Percentiles rank a stretch among this genome's conserved stretches.
Evolutionary conservation across 768 basidiomycete species (phyloP).

Genomic region (Mycena alexandri): DNA sequence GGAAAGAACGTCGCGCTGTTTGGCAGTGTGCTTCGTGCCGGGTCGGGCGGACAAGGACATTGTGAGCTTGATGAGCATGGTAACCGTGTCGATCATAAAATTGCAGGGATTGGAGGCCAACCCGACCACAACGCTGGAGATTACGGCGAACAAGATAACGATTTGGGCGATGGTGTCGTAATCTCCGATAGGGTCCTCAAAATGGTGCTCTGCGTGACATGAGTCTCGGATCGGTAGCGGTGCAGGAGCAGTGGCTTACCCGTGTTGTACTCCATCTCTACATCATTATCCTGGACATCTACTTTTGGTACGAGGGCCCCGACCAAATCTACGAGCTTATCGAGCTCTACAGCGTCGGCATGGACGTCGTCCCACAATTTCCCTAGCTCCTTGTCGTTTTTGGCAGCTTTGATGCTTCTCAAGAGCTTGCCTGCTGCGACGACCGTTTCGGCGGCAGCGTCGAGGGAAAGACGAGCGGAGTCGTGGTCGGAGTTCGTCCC

Average conservation of each 20-base stretch:
- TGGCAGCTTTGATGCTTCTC: slow-evolving; percentile 26
- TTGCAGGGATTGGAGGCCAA: slow-evolving; percentile 31
- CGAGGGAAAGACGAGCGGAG: slow-evolving; percentile 22
- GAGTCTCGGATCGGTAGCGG: background rate
- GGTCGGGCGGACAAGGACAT: slow-evolving; percentile 27
- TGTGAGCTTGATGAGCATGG: slow-evolving; percentile 32
- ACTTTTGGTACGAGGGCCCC: slow-evolving; percentile 25
- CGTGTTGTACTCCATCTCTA: slow-evolving; percentile 16
- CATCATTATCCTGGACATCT: slow-evolving; percentile 15
- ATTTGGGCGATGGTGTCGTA: slow-evolving; percentile 30
- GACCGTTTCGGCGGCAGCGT: slow-evolving; percentile 29
- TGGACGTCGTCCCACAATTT: slow-evolving; percentile 25
- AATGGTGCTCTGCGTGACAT: slow-evolving; percentile 33
- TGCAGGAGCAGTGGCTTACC: slow-evolving; percentile 22
- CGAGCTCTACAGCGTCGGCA: slow-evolving; percentile 25
- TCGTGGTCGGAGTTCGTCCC: slow-evolving; percentile 22
- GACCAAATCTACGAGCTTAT: slow-evolving; percentile 31
- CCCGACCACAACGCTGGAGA: slow-evolving; percentile 31
- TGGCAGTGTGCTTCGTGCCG: background rate
- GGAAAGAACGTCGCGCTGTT: slow-evolving; percentile 22
- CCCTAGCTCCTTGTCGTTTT: slow-evolving; percentile 21
- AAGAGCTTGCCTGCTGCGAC: slow-evolving; percentile 27
- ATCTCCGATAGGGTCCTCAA: slow-evolving; percentile 29
- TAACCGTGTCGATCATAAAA: slow-evolving; percentile 34
- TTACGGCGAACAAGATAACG: slow-evolving; percentile 26